phyloP scores from a whole-genome alignment of 2,329 filamentous ascomycete species.

The Xylaria sp. region DNA sequence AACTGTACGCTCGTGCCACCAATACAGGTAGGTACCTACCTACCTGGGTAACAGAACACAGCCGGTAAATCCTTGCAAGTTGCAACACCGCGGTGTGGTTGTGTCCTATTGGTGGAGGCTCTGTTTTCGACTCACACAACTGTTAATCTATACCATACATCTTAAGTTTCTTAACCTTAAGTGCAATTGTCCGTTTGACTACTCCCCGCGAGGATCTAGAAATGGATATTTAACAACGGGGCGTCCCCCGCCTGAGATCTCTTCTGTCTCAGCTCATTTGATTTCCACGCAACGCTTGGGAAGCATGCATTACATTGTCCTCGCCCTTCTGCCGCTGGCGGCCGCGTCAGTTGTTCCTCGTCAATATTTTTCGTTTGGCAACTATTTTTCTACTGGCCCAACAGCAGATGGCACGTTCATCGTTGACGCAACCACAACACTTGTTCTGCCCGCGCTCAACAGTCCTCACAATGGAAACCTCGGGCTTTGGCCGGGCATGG shows the following conservation, averaged over 20 bases:
- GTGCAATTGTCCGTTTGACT: neutral
- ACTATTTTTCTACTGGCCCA: slow-evolving; percentile 25
- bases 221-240: slow-evolving; percentile 1
- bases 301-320: slow-evolving; percentile 19
- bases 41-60: no score
- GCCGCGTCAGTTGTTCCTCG: slow-evolving; percentile 24
- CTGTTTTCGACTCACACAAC: neutral
- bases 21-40: no score
- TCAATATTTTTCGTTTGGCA: slow-evolving; percentile 31
- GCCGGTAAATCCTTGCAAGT: no score
- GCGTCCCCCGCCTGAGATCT: no score
- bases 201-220: neutral
- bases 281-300: neutral
- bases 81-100: neutral
- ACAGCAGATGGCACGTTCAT: slow-evolving; percentile 26
- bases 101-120: slow-evolving; percentile 18
- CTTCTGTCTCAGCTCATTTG: no score
- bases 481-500: slow-evolving; percentile 31
- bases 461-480: slow-evolving; percentile 30
- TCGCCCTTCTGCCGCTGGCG: slow-evolving; percentile 18
- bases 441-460: slow-evolving; percentile 25
- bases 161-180: neutral
- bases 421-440: slow-evolving; percentile 23
- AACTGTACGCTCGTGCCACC: no score
- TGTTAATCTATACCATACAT: neutral